These are phyloP conservation scores for Sesbania bispinosa DNA, from an alignment of 306 rosid genomes.

Conservation along the genomic window DNA sequence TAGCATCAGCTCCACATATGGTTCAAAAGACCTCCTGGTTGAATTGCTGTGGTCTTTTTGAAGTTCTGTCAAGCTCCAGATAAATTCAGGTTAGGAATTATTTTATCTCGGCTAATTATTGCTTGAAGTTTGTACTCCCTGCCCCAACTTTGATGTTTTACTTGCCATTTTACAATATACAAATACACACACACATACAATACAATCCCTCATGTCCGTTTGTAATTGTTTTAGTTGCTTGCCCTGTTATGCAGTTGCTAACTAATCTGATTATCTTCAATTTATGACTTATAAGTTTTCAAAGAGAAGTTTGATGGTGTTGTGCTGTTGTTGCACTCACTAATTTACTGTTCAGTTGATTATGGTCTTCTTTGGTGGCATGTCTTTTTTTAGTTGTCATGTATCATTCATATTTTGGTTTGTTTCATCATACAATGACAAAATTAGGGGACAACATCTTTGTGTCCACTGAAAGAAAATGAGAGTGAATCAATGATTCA, in stretches of 20 bases:
- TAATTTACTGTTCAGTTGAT: background rate
- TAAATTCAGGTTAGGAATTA: conserved; percentile 59
- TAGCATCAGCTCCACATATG: conserved; percentile 41
- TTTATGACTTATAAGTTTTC: background rate
- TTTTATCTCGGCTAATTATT: background rate
- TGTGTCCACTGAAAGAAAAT: background rate
- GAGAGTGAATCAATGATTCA: background rate
- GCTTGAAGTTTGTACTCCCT: conserved; percentile 1
- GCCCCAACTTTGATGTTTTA: background rate
- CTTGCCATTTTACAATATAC: background rate
- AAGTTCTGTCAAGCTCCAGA: conserved; percentile 60
- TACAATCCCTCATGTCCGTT: background rate
- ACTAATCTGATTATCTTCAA: background rate
- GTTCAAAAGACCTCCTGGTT: conserved; percentile 53
- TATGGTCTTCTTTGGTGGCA: background rate
- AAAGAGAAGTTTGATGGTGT: background rate
- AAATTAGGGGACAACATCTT: background rate
- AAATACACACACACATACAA: too few species aligned
- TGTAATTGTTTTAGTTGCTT: background rate
- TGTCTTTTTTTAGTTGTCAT: background rate
- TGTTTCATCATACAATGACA: background rate
- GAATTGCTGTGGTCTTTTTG: conserved; percentile 86
- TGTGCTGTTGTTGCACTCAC: background rate
- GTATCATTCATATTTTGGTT: too few species aligned
- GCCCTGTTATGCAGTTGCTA: background rate